Conservation (phyloP, 192 early-diverging fungal genomes). For the Linnemannia elongata region DNA sequence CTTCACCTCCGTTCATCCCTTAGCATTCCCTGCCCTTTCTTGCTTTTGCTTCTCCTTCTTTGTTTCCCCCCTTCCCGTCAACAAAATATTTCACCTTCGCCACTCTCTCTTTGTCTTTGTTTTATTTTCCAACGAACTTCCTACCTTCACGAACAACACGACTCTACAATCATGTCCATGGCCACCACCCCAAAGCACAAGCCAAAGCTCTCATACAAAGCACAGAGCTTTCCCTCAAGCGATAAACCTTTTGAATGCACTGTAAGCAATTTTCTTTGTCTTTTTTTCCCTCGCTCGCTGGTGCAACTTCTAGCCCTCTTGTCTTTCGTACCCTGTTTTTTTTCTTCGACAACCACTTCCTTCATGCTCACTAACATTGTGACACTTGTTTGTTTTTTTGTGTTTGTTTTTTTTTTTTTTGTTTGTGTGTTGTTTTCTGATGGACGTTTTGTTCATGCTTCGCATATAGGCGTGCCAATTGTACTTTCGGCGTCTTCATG, state of each 20-base stretch:
- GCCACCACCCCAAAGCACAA: constrained; percentile 40
- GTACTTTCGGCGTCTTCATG: constrained; percentile 66
- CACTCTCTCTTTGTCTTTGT: background rate
- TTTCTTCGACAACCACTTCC: background rate
- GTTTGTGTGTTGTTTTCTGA: background rate
- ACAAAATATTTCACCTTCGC: background rate
- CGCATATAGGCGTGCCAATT: constrained; percentile 54
- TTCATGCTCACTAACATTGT: constrained; percentile 7
- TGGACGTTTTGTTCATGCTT: background rate
- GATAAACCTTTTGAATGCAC: constrained; percentile 57
- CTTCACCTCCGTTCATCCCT: constrained; percentile 3
- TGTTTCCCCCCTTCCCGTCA: background rate
- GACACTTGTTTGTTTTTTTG: background rate
- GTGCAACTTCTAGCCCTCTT: background rate
- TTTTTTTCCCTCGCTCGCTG: background rate
- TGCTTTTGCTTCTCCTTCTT: background rate
- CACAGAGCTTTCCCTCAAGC: constrained; percentile 51
- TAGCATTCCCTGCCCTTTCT: background rate
- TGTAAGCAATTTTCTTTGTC: constrained; percentile 25
- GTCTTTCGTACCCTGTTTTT: background rate
- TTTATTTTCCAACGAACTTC: background rate
- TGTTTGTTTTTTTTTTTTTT: background rate
- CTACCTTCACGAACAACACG: background rate
- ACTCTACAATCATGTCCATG: background rate
- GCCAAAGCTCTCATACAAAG: constrained; percentile 56